A percentile compares a stretch with the other conserved stretches of the same genome.
Conservation (phyloP, 306 rosid genomes). For the Trifolium fragiferum region DNA sequence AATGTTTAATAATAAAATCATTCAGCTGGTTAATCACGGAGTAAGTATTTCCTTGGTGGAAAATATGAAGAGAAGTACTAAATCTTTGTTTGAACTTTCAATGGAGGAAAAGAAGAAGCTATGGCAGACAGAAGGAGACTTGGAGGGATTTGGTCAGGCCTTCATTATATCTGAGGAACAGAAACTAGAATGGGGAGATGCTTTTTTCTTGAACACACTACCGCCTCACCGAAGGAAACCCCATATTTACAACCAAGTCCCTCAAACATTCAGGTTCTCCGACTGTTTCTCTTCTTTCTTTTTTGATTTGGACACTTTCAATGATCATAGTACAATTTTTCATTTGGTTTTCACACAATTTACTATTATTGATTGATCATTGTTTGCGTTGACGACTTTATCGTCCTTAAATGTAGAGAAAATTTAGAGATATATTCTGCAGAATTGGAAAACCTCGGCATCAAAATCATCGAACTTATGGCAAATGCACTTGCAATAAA, state of each 20-base stretch:
- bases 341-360: not conserved
- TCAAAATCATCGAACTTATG: slow-evolving; percentile 30
- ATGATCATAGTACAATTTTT: too few species aligned
- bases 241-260: slow-evolving; percentile 49
- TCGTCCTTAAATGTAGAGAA: slow-evolving; percentile 18
- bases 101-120: slow-evolving; percentile 53
- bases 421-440: slow-evolving; percentile 22
- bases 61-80: slow-evolving; percentile 44
- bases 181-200: slow-evolving; percentile 61
- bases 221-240: slow-evolving; percentile 51
- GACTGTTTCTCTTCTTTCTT: not conserved
- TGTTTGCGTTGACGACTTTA: not conserved
- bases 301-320: not conserved
- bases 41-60: slow-evolving; percentile 48
- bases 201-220: slow-evolving; percentile 29
- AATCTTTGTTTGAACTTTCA: slow-evolving; percentile 45
- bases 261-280: slow-evolving; percentile 43
- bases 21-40: slow-evolving; percentile 45
- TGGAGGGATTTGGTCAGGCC: slow-evolving; percentile 56
- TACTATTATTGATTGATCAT: not conserved
- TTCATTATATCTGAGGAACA: slow-evolving; percentile 56
- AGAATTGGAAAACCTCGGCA: slow-evolving; percentile 18
- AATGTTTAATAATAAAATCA: not conserved
- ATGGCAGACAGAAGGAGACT: slow-evolving; percentile 44
- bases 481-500: slow-evolving; percentile 39